Evolutionary conservation across 2,329 filamentous ascomycete species (phyloP).

Genomic region (Albifimbria verrucaria): DNA sequence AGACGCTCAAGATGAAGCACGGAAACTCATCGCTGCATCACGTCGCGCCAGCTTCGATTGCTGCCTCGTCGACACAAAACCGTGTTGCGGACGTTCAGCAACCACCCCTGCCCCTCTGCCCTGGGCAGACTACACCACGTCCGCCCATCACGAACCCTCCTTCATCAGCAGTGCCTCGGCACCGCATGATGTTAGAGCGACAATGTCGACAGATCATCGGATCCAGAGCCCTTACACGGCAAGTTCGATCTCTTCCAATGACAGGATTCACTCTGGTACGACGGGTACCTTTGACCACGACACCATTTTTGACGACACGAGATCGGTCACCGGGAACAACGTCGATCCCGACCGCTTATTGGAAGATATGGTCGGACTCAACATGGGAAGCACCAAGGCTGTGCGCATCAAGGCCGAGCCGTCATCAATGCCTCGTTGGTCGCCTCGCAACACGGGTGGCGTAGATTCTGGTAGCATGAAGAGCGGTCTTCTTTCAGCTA

Average conservation of each 20-base stretch:
- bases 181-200: neutral
- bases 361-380: constrained; percentile 31
- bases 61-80: constrained; percentile 2
- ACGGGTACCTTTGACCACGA: constrained; percentile 22
- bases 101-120: constrained; percentile 22
- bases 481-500: constrained; percentile 48
- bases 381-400: constrained; percentile 37
- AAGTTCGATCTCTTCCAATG: constrained; percentile 27
- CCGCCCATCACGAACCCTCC: constrained; percentile 12
- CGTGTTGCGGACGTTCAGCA: constrained; percentile 5
- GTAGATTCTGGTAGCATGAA: constrained; percentile 41
- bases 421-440: constrained; percentile 48
- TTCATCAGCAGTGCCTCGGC: neutral
- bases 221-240: constrained; percentile 13
- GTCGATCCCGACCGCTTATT: constrained; percentile 19
- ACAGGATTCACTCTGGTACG: constrained; percentile 23
- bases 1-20: constrained; percentile 13
- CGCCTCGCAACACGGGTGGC: constrained; percentile 41
- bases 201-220: neutral
- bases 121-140: constrained; percentile 18
- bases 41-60: constrained; percentile 19
- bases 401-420: constrained; percentile 50
- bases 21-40: constrained; percentile 16
- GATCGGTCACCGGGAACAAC: neutral
- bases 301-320: constrained; percentile 24